Percentiles rank a stretch among this genome's conserved stretches.
Evolutionary conservation across 2,329 filamentous ascomycete genomes (phyloP).

Genomic region (Stagonosporopsis tanaceti): DNA sequence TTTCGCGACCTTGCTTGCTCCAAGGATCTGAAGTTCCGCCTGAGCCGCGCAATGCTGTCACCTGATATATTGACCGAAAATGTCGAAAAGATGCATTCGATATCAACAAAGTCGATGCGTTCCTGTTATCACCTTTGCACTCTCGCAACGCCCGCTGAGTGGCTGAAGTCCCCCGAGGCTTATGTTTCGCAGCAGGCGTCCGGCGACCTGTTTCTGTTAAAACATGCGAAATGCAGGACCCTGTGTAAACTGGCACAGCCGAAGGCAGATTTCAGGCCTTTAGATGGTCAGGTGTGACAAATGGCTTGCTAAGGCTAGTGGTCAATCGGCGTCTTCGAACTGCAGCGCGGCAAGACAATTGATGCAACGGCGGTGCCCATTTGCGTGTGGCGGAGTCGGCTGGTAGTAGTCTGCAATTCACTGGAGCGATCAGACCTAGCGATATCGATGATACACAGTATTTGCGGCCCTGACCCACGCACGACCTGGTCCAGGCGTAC

Average conservation of each 20-base stretch:
- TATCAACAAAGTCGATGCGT: background rate
- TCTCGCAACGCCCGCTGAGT: background rate
- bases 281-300: conserved; percentile 4
- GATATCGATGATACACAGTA: conserved; percentile 11
- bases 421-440: conserved; percentile 30
- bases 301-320: conserved; percentile 12
- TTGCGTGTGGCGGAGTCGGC: conserved; percentile 12
- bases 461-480: conserved; percentile 22
- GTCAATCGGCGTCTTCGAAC: background rate
- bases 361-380: background rate
- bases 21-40: background rate
- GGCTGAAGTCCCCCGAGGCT: background rate
- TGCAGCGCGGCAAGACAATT: background rate
- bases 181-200: conserved; percentile 11
- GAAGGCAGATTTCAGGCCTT: conserved; percentile 4
- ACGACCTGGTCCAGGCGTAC: conserved; percentile 21
- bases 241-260: conserved; percentile 9
- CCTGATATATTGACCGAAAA: conserved; percentile 3
- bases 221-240: conserved; percentile 24
- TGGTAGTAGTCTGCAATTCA: conserved; percentile 3
- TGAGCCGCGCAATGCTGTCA: conserved; percentile 3
- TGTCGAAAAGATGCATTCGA: conserved; percentile 12
- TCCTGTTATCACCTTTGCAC: background rate
- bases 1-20: background rate
- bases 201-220: conserved; percentile 30